Evolutionary conservation across 805 yeast genomes (phyloP).

Genomic region (Starmerella tilneyi): DNA sequence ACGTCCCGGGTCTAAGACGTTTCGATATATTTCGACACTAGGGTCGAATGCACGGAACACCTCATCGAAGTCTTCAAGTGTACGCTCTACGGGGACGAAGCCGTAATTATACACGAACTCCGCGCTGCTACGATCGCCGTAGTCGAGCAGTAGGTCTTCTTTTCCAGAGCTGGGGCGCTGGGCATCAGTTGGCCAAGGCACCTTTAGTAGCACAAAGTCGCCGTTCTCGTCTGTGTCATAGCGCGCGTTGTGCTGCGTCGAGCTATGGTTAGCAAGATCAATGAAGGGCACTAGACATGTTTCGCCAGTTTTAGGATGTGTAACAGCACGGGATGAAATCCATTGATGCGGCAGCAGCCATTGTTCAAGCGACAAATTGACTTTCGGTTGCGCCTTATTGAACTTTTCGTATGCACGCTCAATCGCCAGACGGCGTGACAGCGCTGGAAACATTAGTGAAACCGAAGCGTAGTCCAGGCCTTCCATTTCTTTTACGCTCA

Average conservation of each 20-base stretch:
- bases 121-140: conserved; percentile 32
- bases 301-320: conserved; percentile 25
- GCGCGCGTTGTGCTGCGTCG: conserved; percentile 9
- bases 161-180: not conserved
- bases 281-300: conserved; percentile 46
- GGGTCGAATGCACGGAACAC: conserved; percentile 22
- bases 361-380: conserved; percentile 21
- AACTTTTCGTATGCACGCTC: conserved; percentile 23
- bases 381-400: conserved; percentile 1
- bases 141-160: conserved; percentile 31
- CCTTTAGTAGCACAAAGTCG: conserved; percentile 17
- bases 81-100: conserved; percentile 29
- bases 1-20: conserved; percentile 21
- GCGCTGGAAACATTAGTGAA: conserved; percentile 26
- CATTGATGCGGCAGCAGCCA: conserved; percentile 32
- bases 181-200: conserved; percentile 1
- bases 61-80: conserved; percentile 14
- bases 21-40: conserved; percentile 16
- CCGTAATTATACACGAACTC: conserved; percentile 36
- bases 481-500: conserved; percentile 26
- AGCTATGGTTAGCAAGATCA: conserved; percentile 36
- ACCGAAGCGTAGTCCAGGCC: conserved; percentile 20
- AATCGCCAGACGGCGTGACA: conserved; percentile 23
- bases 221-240: conserved; percentile 16
- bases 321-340: conserved; percentile 31